phyloP scores from a whole-genome alignment of 1,284 basidiomycete species.

The Cerrena zonata region DNA sequence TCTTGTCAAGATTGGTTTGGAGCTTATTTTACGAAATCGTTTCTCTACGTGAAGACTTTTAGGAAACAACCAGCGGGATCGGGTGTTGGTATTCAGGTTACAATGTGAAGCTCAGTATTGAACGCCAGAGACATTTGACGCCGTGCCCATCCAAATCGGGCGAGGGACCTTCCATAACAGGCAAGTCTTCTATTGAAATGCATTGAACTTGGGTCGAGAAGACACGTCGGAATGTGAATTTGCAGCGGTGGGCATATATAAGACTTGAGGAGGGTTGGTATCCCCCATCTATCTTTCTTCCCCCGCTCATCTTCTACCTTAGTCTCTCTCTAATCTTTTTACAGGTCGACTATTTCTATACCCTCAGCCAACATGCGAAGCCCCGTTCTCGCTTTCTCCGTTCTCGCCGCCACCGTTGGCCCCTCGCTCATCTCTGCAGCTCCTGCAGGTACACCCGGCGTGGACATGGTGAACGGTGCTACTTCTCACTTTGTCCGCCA shows the following conservation, averaged over 20 bases:
- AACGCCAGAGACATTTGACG: neutral
- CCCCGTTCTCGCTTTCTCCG: constrained; percentile 29
- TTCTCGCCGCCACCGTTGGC: constrained; percentile 28
- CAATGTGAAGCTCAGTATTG: neutral
- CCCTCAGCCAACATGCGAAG: constrained; percentile 27
- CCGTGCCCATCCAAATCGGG: neutral
- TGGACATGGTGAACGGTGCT: neutral
- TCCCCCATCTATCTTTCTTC: constrained; percentile 1
- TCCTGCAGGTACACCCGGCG: constrained; percentile 13
- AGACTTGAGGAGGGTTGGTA: neutral
- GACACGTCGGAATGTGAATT: constrained; percentile 7
- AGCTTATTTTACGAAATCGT: too few relatives aligned
- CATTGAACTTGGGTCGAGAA: constrained; percentile 1
- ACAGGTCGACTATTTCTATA: constrained; percentile 16
- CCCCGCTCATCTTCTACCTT: constrained; percentile 10
- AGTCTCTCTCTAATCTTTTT: constrained; percentile 21
- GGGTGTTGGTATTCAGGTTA: neutral
- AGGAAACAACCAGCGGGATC: too few relatives aligned
- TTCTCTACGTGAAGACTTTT: too few relatives aligned
- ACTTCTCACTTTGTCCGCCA: neutral
- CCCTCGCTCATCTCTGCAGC: constrained; percentile 25
- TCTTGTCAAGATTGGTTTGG: too few relatives aligned
- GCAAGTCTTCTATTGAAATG: constrained; percentile 3
- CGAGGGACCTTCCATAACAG: neutral
- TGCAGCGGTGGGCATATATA: neutral